phyloP scores from a whole-genome alignment of 2,329 filamentous ascomycete species.

The Fusarium sp. region DNA sequence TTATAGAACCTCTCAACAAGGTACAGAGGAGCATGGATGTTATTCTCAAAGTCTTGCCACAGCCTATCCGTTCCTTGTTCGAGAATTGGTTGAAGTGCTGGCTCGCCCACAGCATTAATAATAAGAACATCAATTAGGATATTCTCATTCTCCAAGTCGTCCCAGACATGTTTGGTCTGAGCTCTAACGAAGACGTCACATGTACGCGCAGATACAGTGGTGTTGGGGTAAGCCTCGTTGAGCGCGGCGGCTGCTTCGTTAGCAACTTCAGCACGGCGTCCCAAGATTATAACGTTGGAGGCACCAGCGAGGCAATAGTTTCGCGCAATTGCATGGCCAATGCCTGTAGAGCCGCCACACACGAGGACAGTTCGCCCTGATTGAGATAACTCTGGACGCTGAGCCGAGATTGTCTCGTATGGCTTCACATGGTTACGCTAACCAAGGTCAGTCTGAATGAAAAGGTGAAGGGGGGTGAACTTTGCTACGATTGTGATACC shows the following conservation, averaged over 20 bases:
- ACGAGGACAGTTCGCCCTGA: slow-evolving; percentile 68
- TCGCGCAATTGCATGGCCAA: slow-evolving; percentile 72
- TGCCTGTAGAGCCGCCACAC: slow-evolving; percentile 73
- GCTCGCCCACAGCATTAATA: slow-evolving; percentile 19
- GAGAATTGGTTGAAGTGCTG: slow-evolving; percentile 20
- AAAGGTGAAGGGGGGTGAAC: too few species aligned
- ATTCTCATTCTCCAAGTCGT: slow-evolving; percentile 3
- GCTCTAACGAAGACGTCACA: slow-evolving; percentile 15
- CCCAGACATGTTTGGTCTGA: slow-evolving; percentile 14
- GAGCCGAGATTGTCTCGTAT: slow-evolving; percentile 53
- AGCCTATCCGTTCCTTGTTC: slow-evolving; percentile 37
- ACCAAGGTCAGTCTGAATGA: neutral
- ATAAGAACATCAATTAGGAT: slow-evolving; percentile 21
- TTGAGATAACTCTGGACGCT: slow-evolving; percentile 53
- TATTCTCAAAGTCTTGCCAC: slow-evolving; percentile 39
- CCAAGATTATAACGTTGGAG: slow-evolving; percentile 52
- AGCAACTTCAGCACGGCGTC: slow-evolving; percentile 30
- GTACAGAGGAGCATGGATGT: slow-evolving; percentile 30
- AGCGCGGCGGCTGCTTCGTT: slow-evolving; percentile 14
- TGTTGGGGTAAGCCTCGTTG: slow-evolving; percentile 6
- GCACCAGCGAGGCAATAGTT: slow-evolving; percentile 61
- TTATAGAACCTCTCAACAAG: slow-evolving; percentile 34
- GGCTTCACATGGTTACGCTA: slow-evolving; percentile 45
- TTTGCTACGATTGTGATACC: slow-evolving; percentile 4
- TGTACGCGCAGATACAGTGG: neutral